These are phyloP conservation scores for Solanum phureja DNA, from an alignment of 257 asterid species.

Conservation along the genomic window DNA sequence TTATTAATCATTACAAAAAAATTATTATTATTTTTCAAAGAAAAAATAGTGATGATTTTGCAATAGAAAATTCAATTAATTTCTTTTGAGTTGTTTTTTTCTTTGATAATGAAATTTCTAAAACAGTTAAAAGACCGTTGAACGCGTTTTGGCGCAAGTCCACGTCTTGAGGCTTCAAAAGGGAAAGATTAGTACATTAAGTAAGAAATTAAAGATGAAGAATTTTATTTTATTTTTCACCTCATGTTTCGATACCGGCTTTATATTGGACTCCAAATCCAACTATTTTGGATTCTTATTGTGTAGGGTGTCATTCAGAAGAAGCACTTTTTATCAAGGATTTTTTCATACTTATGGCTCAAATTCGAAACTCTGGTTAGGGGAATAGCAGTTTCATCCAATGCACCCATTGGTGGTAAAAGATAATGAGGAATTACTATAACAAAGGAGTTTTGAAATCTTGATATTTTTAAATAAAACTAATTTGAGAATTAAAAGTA, in stretches of 20 bases:
- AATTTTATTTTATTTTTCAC: too few species aligned
- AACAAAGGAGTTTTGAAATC: background rate
- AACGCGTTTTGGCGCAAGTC: background rate
- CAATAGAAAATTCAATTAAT: background rate
- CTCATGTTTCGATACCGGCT: fast-evolving
- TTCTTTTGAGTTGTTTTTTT: background rate
- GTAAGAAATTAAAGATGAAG: background rate
- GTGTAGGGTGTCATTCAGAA: fast-evolving
- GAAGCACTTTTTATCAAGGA: too few species aligned
- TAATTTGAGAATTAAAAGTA: background rate
- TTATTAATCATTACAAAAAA: background rate
- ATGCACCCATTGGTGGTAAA: too few species aligned
- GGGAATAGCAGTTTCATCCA: fast-evolving
- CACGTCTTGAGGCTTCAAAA: background rate
- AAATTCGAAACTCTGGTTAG: fast-evolving
- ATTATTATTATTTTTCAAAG: background rate
- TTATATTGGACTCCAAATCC: too few species aligned
- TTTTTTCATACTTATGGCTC: too few species aligned
- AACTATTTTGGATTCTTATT: too few species aligned
- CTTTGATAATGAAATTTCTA: background rate
- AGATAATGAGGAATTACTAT: background rate
- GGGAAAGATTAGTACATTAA: background rate
- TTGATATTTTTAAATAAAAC: background rate
- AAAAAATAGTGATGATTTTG: background rate
- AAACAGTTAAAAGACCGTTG: background rate